Percentiles rank a stretch among this genome's conserved stretches.
Evolutionary conservation across 1,284 basidiomycete genomes (phyloP).

Genomic region (Cryptococcus amylolentus): DNA sequence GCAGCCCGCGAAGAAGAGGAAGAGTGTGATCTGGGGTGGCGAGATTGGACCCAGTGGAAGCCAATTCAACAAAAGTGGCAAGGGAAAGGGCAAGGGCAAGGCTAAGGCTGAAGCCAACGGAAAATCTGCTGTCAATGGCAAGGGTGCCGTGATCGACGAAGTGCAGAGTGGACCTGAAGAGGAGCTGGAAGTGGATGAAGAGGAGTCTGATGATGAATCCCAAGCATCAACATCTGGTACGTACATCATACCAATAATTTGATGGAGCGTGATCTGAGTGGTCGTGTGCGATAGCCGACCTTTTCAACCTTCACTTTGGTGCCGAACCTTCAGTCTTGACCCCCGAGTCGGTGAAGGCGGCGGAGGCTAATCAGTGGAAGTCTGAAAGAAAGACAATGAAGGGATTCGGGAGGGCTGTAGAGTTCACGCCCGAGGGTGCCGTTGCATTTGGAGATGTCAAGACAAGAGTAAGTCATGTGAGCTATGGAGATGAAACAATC

Average conservation of each 20-base stretch:
- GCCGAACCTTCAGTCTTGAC: constrained; percentile 32
- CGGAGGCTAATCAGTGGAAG: constrained; percentile 35
- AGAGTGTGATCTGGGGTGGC: constrained; percentile 44
- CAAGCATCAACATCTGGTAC: constrained; percentile 12
- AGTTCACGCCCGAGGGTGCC: constrained; percentile 55
- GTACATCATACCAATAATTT: background rate
- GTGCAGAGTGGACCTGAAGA: constrained; percentile 11
- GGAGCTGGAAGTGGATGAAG: constrained; percentile 14
- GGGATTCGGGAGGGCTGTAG: constrained; percentile 57
- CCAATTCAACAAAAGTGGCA: constrained; percentile 16
- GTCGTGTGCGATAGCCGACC: constrained; percentile 23
- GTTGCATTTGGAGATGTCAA: constrained; percentile 23
- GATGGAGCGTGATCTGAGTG: background rate
- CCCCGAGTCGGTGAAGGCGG: constrained; percentile 22
- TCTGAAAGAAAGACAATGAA: constrained; percentile 17
- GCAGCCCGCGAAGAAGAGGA: constrained; percentile 27
- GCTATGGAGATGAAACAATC: background rate
- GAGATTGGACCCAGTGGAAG: constrained; percentile 49
- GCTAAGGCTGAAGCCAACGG: constrained; percentile 10
- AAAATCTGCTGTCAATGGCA: constrained; percentile 14
- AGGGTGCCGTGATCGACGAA: constrained; percentile 8
- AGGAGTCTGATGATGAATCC: constrained; percentile 21
- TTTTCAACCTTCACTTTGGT: constrained; percentile 48
- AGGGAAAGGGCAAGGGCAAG: constrained; percentile 20
- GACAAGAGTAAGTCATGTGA: constrained; percentile 32